phyloP scores from a whole-genome alignment of 192 early-diverging fungal species.

The Coemansia sp. region DNA sequence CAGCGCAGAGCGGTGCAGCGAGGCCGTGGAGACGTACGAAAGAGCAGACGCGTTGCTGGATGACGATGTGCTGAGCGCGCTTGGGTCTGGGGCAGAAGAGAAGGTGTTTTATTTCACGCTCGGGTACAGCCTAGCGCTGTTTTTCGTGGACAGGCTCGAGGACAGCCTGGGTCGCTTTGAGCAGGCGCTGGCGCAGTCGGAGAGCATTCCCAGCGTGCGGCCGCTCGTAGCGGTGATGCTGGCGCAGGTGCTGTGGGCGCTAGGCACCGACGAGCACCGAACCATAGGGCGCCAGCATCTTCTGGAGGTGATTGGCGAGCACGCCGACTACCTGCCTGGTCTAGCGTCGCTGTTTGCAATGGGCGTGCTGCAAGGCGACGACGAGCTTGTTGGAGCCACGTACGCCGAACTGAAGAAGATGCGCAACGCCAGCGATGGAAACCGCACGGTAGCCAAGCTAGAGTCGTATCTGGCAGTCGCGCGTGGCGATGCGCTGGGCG shows the following conservation, averaged over 20 bases:
- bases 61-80: background rate
- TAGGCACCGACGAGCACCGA: constrained; percentile 76
- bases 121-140: constrained; percentile 73
- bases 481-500: constrained; percentile 22
- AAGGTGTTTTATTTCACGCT: constrained; percentile 35
- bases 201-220: constrained; percentile 51
- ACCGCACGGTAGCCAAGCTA: constrained; percentile 15
- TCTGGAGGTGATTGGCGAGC: constrained; percentile 47
- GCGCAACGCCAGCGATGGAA: constrained; percentile 9
- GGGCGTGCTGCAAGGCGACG: constrained; percentile 42
- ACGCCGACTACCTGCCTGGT: constrained; percentile 12
- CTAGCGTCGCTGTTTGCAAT: constrained; percentile 51
- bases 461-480: constrained; percentile 28
- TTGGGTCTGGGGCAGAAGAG: constrained; percentile 21
- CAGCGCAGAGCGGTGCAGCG: constrained; percentile 58
- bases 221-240: constrained; percentile 72
- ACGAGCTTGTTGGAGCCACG: constrained; percentile 29
- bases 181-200: constrained; percentile 57
- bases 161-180: constrained; percentile 75
- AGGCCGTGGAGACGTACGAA: constrained; percentile 59
- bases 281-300: constrained; percentile 78
- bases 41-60: constrained; percentile 19
- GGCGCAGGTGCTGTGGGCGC: constrained; percentile 86
- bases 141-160: constrained; percentile 66
- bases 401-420: constrained; percentile 23